Percentiles rank a stretch among this genome's conserved stretches.
Evolutionary conservation across 345 rosid species (phyloP).

Genomic region (Brassica rapa): DNA sequence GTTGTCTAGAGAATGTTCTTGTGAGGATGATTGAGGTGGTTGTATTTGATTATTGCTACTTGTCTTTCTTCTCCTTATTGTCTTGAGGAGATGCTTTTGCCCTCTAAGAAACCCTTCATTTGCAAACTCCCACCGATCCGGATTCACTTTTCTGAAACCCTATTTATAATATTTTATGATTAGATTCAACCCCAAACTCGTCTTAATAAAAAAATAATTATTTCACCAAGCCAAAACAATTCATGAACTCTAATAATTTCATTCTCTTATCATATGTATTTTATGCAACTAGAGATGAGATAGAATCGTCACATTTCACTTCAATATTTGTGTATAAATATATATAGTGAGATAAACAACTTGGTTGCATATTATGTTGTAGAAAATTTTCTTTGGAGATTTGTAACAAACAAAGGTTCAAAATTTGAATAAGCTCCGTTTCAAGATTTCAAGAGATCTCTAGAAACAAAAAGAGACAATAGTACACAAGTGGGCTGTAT

Average conservation of each 20-base stretch:
- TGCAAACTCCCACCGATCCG: conserved; percentile 92
- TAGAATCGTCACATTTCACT: not conserved
- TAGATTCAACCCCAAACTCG: conserved; percentile 32
- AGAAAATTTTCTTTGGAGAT: not conserved
- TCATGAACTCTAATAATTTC: not conserved
- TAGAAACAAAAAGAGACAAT: conserved; percentile 27
- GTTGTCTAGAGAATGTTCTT: conserved; percentile 51
- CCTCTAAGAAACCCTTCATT: conserved; percentile 77
- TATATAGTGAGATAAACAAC: not conserved
- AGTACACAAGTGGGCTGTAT: conserved; percentile 35
- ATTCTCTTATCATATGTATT: conserved; percentile 7
- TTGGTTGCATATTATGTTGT: conserved; percentile 13
- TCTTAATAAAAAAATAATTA: not conserved
- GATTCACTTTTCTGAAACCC: conserved; percentile 98
- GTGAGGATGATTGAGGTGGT: conserved; percentile 37
- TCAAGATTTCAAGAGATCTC: conserved; percentile 34
- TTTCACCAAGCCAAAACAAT: not conserved
- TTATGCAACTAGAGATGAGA: conserved; percentile 25
- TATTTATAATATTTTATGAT: conserved; percentile 36
- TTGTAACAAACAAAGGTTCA: conserved; percentile 3
- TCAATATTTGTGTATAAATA: not conserved
- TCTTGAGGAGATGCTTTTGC: conserved; percentile 63
- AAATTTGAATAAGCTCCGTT: not conserved
- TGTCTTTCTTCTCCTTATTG: conserved; percentile 59
- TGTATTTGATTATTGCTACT: conserved; percentile 34